Percentiles rank a stretch among this genome's conserved stretches.
These are phyloP conservation scores for Candida buenavistaensis DNA, from an alignment of 1,139 yeast species.

Conservation along the genomic window DNA sequence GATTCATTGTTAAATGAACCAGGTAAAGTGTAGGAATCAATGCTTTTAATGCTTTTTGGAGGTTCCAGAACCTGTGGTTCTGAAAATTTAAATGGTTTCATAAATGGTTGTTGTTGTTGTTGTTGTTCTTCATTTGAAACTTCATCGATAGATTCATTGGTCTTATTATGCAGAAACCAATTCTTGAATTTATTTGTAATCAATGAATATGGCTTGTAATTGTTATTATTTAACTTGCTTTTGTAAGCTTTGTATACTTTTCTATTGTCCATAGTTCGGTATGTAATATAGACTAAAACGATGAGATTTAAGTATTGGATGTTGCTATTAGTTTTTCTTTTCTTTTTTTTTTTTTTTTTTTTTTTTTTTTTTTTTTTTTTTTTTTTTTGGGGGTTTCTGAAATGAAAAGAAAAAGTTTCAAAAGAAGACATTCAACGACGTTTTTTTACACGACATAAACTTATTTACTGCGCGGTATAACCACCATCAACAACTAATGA, in stretches of 20 bases:
- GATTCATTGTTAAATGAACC: conserved; percentile 14
- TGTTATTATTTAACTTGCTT: conserved; percentile 20
- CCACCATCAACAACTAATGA: conserved; percentile 28
- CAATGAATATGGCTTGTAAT: conserved; percentile 16
- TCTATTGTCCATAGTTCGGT: conserved; percentile 39
- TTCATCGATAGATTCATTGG: conserved; percentile 1
- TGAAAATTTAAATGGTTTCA: conserved; percentile 8
- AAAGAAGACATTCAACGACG: not conserved
- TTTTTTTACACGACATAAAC: not conserved
- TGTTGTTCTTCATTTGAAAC: conserved; percentile 5
- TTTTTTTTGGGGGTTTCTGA: no score
- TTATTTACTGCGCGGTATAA: conserved; percentile 40
- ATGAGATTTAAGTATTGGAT: not conserved
- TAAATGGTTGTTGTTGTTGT: conserved; percentile 4
- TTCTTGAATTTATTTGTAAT: conserved; percentile 35
- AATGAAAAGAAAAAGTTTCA: not conserved
- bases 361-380: no score
- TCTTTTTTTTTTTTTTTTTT: not conserved
- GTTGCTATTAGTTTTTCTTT: conserved; percentile 1
- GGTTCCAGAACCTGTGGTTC: conserved; percentile 4
- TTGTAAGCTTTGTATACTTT: conserved; percentile 34
- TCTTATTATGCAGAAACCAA: conserved; percentile 17
- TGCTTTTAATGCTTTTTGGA: not conserved
- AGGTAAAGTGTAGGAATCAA: conserved; percentile 9
- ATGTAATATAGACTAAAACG: no score